phyloP scores from a whole-genome alignment of 306 rosid species.

The Astragalus glycyphyllos region DNA sequence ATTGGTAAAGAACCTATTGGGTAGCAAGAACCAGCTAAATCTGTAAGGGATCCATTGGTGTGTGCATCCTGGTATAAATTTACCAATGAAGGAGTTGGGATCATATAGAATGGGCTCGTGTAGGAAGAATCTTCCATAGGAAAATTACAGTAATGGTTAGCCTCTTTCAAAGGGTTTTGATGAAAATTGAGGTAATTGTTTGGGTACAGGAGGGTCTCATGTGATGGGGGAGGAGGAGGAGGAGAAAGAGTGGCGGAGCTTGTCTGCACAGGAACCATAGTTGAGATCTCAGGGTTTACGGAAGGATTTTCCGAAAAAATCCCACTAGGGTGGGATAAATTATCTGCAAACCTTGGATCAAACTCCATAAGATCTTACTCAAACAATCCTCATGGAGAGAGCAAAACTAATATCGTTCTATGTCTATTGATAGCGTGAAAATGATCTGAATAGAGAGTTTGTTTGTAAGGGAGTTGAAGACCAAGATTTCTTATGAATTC shows the following conservation, averaged over 20 bases:
- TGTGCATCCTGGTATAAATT: neutral
- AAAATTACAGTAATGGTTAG: conserved; percentile 11
- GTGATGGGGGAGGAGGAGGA: neutral
- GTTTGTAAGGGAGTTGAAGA: neutral
- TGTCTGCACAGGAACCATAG: neutral
- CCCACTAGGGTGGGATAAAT: conserved; percentile 34
- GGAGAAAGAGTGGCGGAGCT: neutral
- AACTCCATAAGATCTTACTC: conserved; percentile 52
- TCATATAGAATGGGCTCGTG: conserved; percentile 29
- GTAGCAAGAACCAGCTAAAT: neutral
- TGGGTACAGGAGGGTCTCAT: conserved; percentile 35
- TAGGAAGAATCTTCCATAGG: conserved; percentile 39
- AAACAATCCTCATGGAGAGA: conserved; percentile 31
- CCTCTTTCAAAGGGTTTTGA: conserved; percentile 3
- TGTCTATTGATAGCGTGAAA: neutral
- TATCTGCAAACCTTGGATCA: conserved; percentile 25
- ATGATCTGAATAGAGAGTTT: conserved; percentile 12
- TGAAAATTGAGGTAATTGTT: conserved; percentile 29
- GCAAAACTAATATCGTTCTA: conserved; percentile 1
- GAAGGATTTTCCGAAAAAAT: conserved; percentile 37
- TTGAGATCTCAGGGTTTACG: conserved; percentile 17
- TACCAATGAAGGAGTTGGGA: conserved; percentile 23
- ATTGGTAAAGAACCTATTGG: conserved; percentile 16
- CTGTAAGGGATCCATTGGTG: conserved; percentile 26
- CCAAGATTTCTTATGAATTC: conserved; percentile 24